These are phyloP conservation scores for Rutstroemia sp. DNA, from an alignment of 2,329 filamentous ascomycete genomes.

Conservation along the genomic window DNA sequence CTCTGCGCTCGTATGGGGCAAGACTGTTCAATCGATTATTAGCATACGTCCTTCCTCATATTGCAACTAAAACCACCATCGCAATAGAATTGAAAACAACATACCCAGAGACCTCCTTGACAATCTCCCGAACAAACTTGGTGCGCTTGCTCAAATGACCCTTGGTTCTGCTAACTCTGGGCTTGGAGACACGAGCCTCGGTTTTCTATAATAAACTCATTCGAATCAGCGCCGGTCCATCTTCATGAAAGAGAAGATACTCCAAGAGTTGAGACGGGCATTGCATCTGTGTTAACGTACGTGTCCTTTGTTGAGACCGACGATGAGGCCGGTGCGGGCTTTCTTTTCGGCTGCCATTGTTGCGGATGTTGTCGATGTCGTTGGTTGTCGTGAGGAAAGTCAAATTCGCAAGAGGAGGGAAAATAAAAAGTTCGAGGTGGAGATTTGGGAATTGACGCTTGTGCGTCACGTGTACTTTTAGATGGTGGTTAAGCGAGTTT, in stretches of 20 bases:
- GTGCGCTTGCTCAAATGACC: constrained; percentile 96
- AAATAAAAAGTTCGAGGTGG: not conserved
- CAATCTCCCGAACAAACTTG: constrained; percentile 91
- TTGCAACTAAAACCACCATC: not conserved
- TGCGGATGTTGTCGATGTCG: constrained; percentile 7
- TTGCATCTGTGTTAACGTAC: constrained; percentile 37
- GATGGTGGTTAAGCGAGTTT: not conserved
- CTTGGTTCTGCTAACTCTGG: constrained; percentile 78
- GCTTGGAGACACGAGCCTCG: constrained; percentile 70
- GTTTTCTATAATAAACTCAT: constrained; percentile 58
- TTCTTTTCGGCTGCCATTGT: constrained; percentile 53
- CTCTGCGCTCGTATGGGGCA: constrained; percentile 93
- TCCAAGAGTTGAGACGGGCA: constrained; percentile 62
- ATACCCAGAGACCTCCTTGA: constrained; percentile 96
- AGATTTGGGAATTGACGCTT: not conserved
- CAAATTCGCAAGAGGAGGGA: not conserved
- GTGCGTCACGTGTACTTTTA: not conserved
- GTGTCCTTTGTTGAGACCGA: constrained; percentile 58
- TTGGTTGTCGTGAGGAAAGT: not conserved
- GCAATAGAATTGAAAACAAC: constrained; percentile 31
- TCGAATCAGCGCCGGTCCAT: constrained; percentile 24
- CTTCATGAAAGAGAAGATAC: constrained; percentile 48
- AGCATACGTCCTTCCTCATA: constrained; percentile 2
- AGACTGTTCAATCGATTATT: constrained; percentile 44
- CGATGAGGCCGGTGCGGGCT: constrained; percentile 50